Percentiles rank a stretch among this genome's conserved stretches.
phyloP scores from a whole-genome alignment of 495 filamentous ascomycete genomes.

The Penicillium lividum region DNA sequence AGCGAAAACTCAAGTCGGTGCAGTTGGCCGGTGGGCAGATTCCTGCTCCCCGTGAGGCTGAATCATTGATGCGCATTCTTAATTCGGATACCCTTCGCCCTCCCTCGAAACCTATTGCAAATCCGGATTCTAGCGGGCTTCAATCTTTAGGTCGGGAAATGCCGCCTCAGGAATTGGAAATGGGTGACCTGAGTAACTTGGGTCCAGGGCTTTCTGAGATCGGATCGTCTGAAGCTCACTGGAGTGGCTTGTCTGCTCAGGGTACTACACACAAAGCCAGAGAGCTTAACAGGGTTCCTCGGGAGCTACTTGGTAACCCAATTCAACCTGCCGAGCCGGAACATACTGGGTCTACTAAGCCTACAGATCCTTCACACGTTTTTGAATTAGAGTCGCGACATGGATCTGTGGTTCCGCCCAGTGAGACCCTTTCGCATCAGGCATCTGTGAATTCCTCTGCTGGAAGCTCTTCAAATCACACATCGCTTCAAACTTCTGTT shows the following conservation, averaged over 20 bases:
- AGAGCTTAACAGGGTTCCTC: neutral
- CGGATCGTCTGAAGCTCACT: neutral
- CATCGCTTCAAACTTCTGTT: slow-evolving; percentile 1
- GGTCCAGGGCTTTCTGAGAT: neutral
- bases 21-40: slow-evolving; percentile 77
- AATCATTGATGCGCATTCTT: slow-evolving; percentile 74
- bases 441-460: neutral
- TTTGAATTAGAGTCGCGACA: neutral
- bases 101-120: neutral
- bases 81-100: slow-evolving; percentile 37
- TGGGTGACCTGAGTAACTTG: neutral
- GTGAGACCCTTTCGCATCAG: neutral
- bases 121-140: neutral
- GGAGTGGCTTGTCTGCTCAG: neutral
- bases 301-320: slow-evolving; percentile 1
- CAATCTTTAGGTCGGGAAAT: slow-evolving; percentile 4
- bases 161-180: neutral
- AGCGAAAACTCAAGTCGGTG: slow-evolving; percentile 67
- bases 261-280: neutral
- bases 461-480: neutral
- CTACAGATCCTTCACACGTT: neutral
- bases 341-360: neutral
- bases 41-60: slow-evolving; percentile 73
- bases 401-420: neutral
- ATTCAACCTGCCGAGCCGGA: neutral